Base-by-base conservation (phyloP, 768 basidiomycete species). In the Pholiota molesta region DNA sequence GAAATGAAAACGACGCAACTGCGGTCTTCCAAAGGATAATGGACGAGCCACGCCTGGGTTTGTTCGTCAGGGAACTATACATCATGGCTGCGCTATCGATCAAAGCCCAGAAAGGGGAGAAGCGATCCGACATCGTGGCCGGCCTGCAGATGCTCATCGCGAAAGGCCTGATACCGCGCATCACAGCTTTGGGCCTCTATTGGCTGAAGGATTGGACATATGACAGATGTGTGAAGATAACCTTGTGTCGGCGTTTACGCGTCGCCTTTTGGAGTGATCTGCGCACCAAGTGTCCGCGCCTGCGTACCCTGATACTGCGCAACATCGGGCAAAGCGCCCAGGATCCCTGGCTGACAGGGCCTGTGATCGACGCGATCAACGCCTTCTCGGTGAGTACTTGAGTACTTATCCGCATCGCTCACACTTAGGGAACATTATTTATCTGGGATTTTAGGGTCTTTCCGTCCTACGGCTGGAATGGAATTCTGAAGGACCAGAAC, bases 71-170 rank as follows among this genome's bases (percentile, higher is more conserved):
- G 11, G 66, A 60, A 39, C 28, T 69, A 6, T 66, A 69, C 42
- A 57, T 65, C 51, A 49, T 65, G 39, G 65, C 62, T 6, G 62
- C 57, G 5, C 45, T 66, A 17, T 65, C 66, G n/a, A 35, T 29
- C 21, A 33, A 39, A 8, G 54, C 60, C 1, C 45, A 33, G 14
- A 14, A 39, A 9, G 29, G 57, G 13, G 5, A 37, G 21, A 55
- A 23, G n/a, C 44, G 53, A 14, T 60, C 52, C 16, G 53, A 65
- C 21, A 47, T 52, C 37, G n/a, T 65, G 19, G 55, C 13, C 49
- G 53, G 55, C 9, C 16, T 65, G 16, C 33, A 62, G 28, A 31
- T 29, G 39, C 21, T 65, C 0, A 29, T 65, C 8, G 5, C 42
- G 8, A 26, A n/a, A 4, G 49, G 55, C 10, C 14, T 33, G 3